These are phyloP conservation scores for Auriscalpium vulgare DNA, from an alignment of 768 basidiomycete species.

Conservation along the genomic window DNA sequence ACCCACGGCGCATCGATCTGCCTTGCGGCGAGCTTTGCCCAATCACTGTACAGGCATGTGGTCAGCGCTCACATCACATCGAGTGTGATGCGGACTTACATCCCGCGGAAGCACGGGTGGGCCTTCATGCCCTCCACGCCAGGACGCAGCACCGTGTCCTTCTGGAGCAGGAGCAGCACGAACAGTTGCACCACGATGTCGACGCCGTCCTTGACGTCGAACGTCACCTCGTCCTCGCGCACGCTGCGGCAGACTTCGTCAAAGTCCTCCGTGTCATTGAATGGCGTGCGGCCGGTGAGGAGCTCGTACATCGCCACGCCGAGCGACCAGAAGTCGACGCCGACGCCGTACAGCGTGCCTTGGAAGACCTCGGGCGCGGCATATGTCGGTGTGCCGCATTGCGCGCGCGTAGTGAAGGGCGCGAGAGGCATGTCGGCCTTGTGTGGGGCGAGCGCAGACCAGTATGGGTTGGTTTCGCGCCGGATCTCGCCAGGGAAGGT, in stretches of 20 bases:
- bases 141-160: neutral
- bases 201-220: neutral
- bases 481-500: neutral
- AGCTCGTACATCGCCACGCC: constrained; percentile 93
- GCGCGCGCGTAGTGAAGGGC: neutral
- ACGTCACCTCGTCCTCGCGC: neutral
- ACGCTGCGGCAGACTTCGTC: neutral
- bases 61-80: neutral
- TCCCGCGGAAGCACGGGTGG: neutral
- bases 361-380: constrained; percentile 6
- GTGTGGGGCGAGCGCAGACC: neutral
- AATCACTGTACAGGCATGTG: neutral
- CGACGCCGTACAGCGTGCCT: constrained; percentile 2
- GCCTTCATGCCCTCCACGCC: neutral
- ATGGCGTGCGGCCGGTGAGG: constrained; percentile 27
- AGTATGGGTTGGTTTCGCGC: neutral
- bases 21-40: neutral
- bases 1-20: neutral
- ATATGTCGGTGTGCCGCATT: constrained; percentile 6
- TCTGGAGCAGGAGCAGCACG: neutral
- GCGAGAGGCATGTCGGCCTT: neutral
- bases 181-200: neutral
- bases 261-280: neutral
- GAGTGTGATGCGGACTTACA: neutral
- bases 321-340: constrained; percentile 93